phyloP scores from a whole-genome alignment of 2,329 filamentous ascomycete genomes.

The Colletotrichum phormii region DNA sequence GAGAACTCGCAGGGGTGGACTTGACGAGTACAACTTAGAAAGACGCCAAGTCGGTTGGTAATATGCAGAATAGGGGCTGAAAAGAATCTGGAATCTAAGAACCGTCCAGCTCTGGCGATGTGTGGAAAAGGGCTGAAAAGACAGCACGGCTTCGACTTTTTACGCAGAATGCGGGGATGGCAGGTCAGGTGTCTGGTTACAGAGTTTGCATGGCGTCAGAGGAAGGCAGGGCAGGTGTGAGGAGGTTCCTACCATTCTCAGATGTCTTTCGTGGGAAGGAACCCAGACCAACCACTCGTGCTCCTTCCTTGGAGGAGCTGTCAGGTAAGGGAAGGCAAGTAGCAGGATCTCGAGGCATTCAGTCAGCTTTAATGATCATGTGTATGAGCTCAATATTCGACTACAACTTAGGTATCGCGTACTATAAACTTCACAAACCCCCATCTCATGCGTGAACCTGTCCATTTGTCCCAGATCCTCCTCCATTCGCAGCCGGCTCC shows the following conservation, averaged over 20 bases:
- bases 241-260: background rate
- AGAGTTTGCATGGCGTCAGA: background rate
- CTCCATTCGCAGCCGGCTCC: constrained; percentile 12
- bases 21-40: background rate
- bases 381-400: background rate
- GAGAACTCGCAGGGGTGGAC: background rate
- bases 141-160: background rate
- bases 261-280: background rate
- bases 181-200: background rate
- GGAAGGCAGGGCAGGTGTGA: background rate
- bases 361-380: background rate
- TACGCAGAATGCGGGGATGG: background rate
- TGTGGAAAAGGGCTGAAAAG: background rate
- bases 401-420: background rate
- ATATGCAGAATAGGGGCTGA: background rate
- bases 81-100: background rate
- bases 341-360: background rate
- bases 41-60: background rate
- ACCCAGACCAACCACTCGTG: background rate
- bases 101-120: background rate
- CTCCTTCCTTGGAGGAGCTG: background rate
- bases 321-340: background rate
- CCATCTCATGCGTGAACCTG: constrained; percentile 10
- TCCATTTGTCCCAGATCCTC: constrained; percentile 20
- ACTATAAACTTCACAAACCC: background rate